These are phyloP conservation scores for Oryza longistaminata DNA, from an alignment of 176 grass and related monocot species.

Conservation along the genomic window DNA sequence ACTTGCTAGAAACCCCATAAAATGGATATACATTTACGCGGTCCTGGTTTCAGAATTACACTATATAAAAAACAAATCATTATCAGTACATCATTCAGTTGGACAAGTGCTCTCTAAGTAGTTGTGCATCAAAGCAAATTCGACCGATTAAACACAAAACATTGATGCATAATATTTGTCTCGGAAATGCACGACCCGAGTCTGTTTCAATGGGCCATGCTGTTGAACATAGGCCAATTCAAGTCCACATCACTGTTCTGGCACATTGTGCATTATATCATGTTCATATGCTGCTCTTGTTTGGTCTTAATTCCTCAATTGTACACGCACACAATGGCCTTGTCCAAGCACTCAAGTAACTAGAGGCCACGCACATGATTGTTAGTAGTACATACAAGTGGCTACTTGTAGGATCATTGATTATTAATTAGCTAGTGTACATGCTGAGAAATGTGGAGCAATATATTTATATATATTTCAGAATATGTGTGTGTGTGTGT, in stretches of 20 bases:
- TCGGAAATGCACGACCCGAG: not conserved
- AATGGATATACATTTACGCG: not conserved
- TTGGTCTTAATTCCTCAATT: not conserved
- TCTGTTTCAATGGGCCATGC: constrained; percentile 13
- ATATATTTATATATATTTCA: not conserved
- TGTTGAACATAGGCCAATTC: not conserved
- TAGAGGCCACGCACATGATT: not conserved
- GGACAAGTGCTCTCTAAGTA: not conserved
- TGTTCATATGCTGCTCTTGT: not conserved
- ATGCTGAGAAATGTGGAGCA: not conserved
- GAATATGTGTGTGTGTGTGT: not conserved
- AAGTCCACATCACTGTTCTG: not conserved
- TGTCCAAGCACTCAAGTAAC: not conserved
- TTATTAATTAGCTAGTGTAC: not conserved
- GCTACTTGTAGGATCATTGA: not conserved
- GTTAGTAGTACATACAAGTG: not conserved
- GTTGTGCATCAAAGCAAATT: not conserved
- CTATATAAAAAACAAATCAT: not conserved
- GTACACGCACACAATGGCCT: not conserved
- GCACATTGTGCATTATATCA: not conserved
- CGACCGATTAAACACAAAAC: not conserved
- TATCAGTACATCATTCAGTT: not conserved
- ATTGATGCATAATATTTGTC: constrained; percentile 19
- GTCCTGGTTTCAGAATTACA: not conserved
- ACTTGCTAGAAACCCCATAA: too few relatives aligned